Percentiles rank a stretch among this genome's conserved stretches.
Conservation (phyloP, 345 rosid genomes). For the Eucalyptus leucophloia region DNA sequence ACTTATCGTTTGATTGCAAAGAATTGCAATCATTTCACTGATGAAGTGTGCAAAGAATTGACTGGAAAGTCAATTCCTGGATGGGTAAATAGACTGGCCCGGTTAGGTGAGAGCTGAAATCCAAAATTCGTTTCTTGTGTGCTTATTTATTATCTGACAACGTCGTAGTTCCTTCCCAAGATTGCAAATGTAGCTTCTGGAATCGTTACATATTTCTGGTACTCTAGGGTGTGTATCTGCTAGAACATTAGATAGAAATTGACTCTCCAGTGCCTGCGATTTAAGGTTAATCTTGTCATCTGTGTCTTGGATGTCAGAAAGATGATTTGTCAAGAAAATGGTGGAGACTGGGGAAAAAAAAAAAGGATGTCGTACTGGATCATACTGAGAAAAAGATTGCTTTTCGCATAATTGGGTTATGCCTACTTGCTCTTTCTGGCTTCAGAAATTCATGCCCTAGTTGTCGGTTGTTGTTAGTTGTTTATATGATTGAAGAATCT, state of each 20-base stretch:
- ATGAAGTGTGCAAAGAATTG: constrained; percentile 58
- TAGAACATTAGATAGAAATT: neutral
- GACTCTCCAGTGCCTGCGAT: neutral
- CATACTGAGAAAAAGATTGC: neutral
- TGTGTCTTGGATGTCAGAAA: neutral
- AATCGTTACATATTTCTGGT: neutral
- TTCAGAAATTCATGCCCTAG: neutral
- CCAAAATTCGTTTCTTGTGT: neutral
- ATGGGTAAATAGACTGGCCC: constrained; percentile 91
- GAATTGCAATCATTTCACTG: constrained; percentile 95
- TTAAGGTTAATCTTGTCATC: neutral
- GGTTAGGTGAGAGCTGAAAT: constrained; percentile 40
- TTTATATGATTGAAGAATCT: neutral
- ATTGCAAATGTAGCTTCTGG: neutral
- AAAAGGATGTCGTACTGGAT: neutral
- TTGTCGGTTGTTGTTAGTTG: neutral
- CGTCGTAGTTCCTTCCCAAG: neutral
- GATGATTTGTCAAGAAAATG: neutral
- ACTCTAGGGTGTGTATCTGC: neutral
- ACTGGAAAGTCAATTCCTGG: constrained; percentile 89
- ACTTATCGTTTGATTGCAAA: constrained; percentile 92
- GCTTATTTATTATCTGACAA: neutral
- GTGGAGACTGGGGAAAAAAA: neutral
- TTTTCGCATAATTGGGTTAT: neutral
- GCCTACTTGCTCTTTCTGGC: neutral